Conservation (phyloP, 2,329 filamentous ascomycete species). For the Neopestalotiopsis rosae region DNA sequence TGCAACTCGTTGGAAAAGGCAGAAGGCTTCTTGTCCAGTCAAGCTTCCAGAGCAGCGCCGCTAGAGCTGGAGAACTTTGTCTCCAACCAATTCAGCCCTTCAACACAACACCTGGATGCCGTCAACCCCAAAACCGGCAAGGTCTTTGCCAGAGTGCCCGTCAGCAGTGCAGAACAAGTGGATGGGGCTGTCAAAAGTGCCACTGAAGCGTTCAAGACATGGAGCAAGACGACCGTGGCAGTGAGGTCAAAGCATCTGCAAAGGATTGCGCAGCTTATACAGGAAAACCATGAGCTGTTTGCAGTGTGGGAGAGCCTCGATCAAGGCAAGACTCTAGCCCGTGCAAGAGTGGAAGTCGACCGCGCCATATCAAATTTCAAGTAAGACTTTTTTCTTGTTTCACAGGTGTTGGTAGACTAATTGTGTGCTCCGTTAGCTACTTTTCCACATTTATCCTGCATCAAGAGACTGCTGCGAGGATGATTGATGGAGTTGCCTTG, state of each 20-base stretch:
- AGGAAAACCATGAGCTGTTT: slow-evolving; percentile 36
- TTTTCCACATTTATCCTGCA: slow-evolving; percentile 41
- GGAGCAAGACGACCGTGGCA: slow-evolving; percentile 34
- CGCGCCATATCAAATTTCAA: slow-evolving; percentile 39
- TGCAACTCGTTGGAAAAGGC: slow-evolving; percentile 37
- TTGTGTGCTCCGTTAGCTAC: slow-evolving; percentile 26
- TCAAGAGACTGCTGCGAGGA: slow-evolving; percentile 35
- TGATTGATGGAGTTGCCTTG: slow-evolving; percentile 37
- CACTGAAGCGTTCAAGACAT: slow-evolving; percentile 32
- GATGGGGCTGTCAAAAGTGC: slow-evolving; percentile 31
- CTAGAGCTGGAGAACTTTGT: slow-evolving; percentile 29
- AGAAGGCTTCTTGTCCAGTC: slow-evolving; percentile 23
- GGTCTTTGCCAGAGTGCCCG: slow-evolving; percentile 30
- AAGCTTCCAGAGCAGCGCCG: neutral
- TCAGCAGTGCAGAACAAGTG: slow-evolving; percentile 29
- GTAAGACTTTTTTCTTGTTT: slow-evolving; percentile 24
- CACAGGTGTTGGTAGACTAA: neutral
- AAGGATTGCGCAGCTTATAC: slow-evolving; percentile 32
- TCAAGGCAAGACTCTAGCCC: slow-evolving; percentile 40
- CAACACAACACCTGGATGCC: slow-evolving; percentile 29
- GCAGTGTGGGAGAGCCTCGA: slow-evolving; percentile 42
- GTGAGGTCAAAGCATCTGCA: slow-evolving; percentile 32
- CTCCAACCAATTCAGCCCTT: slow-evolving; percentile 22
- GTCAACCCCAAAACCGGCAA: slow-evolving; percentile 37
- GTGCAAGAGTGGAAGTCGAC: slow-evolving; percentile 39